Percentiles rank a stretch among this genome's conserved stretches.
phyloP scores from a whole-genome alignment of 1,139 yeast species.

The Lodderomyces orthopsilosis region DNA sequence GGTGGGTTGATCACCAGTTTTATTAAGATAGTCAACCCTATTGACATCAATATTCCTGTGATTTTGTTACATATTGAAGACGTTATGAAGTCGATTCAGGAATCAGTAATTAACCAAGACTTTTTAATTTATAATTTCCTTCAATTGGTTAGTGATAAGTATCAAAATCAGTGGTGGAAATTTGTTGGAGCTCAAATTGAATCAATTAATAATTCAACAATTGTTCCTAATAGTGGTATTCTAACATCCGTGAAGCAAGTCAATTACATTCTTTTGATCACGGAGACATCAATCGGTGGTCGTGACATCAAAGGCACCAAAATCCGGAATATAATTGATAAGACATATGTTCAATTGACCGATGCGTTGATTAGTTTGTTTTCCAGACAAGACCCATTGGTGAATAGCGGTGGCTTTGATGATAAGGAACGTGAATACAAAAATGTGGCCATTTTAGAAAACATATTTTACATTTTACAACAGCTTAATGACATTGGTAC shows the following conservation, averaged over 20 bases:
- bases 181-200: conserved; percentile 56
- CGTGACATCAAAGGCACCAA: conserved; percentile 22
- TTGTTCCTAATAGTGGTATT: conserved; percentile 43
- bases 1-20: conserved; percentile 43
- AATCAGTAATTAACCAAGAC: conserved; percentile 57
- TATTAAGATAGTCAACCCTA: conserved; percentile 36
- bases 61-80: conserved; percentile 41
- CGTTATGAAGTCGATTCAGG: conserved; percentile 38
- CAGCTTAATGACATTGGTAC: conserved; percentile 33
- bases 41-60: conserved; percentile 36
- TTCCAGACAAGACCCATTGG: conserved; percentile 42
- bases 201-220: conserved; percentile 48
- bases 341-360: conserved; percentile 39
- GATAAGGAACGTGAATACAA: conserved; percentile 59
- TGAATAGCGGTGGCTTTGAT: conserved; percentile 45
- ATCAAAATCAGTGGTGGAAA: conserved; percentile 56
- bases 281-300: conserved; percentile 33
- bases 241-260: conserved; percentile 34
- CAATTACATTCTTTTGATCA: conserved; percentile 31
- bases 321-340: conserved; percentile 36
- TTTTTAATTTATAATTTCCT: conserved; percentile 53
- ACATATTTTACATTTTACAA: conserved; percentile 57
- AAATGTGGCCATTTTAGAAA: conserved; percentile 61
- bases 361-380: conserved; percentile 38
- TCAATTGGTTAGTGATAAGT: conserved; percentile 50